A percentile compares a stretch with the other conserved stretches of the same genome.
Conservation (phyloP, 306 rosid species). For the Spatholobus suberectus region DNA sequence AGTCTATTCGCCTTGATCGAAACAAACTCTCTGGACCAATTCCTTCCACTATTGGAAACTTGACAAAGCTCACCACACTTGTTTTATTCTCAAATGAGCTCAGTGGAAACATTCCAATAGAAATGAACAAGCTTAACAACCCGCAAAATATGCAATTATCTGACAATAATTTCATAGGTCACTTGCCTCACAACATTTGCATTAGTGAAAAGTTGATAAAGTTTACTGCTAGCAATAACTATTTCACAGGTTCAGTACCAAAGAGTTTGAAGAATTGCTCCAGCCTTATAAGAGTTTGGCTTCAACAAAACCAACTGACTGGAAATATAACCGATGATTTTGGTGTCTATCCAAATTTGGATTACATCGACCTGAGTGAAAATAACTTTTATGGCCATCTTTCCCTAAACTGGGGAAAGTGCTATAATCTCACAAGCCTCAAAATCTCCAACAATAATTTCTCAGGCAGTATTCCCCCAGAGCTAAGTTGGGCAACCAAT, state of each 20-base stretch:
- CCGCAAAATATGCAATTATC: background rate
- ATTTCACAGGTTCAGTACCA: slow-evolving; percentile 17
- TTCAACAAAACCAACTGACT: slow-evolving; percentile 31
- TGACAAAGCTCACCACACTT: too few species aligned
- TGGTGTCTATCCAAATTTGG: slow-evolving; percentile 35
- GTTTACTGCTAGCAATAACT: background rate
- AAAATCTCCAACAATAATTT: background rate
- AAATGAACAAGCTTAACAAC: slow-evolving; percentile 21
- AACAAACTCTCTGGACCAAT: slow-evolving; percentile 1
- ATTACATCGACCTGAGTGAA: slow-evolving; percentile 26
- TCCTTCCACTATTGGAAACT: too few species aligned
- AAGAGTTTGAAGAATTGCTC: slow-evolving; percentile 33
- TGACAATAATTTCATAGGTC: slow-evolving; percentile 21
- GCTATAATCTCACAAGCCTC: background rate
- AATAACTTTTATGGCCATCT: slow-evolving; percentile 41
- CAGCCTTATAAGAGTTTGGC: slow-evolving; percentile 15
- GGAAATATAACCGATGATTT: slow-evolving; percentile 42
- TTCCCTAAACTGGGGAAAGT: slow-evolving; percentile 32
- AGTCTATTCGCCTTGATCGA: background rate
- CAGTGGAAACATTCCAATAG: background rate
- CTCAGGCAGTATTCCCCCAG: slow-evolving; percentile 31
- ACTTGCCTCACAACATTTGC: slow-evolving; percentile 32
- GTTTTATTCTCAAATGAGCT: background rate
- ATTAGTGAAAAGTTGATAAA: background rate
- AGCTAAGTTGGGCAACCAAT: slow-evolving; percentile 14